Evolutionary conservation across 176 grass and related monocot species (phyloP).

Genomic region (Cenchrus americanus): DNA sequence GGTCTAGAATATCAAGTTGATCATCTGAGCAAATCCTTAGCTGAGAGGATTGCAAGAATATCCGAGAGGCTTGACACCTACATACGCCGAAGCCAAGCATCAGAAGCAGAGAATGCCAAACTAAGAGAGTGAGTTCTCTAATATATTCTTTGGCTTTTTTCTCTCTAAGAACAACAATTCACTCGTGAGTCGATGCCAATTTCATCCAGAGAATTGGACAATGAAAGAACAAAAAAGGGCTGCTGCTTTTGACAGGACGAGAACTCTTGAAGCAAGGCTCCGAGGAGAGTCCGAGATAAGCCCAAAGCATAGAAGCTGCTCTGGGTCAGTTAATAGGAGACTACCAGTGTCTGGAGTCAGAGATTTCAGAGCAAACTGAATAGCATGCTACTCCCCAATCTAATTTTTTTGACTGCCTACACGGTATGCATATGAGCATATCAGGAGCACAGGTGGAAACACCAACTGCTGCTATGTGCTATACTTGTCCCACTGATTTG

Average conservation of each 20-base stretch:
- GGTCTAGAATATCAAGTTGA: slow-evolving; percentile 15
- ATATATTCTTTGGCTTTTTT: not conserved
- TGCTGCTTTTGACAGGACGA: not conserved
- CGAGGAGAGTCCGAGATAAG: not conserved
- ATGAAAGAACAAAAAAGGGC: not conserved
- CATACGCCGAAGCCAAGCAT: not conserved
- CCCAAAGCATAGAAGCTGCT: not conserved
- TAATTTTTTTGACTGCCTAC: not conserved
- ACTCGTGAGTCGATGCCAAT: not conserved
- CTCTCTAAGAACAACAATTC: not conserved
- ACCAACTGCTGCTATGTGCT: not conserved
- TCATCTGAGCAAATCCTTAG: not conserved
- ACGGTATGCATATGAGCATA: not conserved
- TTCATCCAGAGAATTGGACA: slow-evolving; percentile 7
- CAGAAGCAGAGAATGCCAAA: not conserved
- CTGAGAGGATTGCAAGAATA: slow-evolving; percentile 12
- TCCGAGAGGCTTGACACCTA: slow-evolving; percentile 7
- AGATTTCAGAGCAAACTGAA: not conserved
- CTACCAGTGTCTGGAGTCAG: not conserved
- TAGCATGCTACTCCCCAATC: not conserved
- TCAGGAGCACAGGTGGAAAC: not conserved
- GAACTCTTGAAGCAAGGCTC: not conserved
- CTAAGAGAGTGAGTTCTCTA: not conserved
- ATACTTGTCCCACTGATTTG: not conserved
- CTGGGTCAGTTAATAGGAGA: not conserved